A percentile compares a stretch with the other conserved stretches of the same genome.
These are phyloP conservation scores for Cladophialophora bantiana DNA, from an alignment of 2,329 filamentous ascomycete genomes.

Conservation along the genomic window DNA sequence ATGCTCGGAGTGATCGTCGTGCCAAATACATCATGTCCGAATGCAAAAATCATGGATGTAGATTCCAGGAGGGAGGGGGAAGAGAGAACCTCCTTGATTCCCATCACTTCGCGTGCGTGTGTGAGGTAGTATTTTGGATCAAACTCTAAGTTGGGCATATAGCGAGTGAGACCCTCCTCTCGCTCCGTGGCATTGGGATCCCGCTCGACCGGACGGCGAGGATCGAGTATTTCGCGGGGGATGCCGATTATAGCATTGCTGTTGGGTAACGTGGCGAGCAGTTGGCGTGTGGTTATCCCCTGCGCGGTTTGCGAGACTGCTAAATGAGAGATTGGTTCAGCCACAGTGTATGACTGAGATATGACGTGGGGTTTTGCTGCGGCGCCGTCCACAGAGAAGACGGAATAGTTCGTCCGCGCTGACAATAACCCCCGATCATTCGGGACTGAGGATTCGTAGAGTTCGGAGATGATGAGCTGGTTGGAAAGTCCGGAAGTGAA, in stretches of 20 bases:
- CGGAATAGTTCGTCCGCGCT: constrained; percentile 72
- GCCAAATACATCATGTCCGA: constrained; percentile 83
- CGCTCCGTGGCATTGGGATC: constrained; percentile 80
- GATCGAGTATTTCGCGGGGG: constrained; percentile 79
- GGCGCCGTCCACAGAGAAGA: constrained; percentile 71
- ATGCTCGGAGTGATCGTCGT: constrained; percentile 86
- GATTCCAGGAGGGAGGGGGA: constrained; percentile 85
- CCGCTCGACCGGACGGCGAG: constrained; percentile 82
- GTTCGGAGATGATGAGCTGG: constrained; percentile 82
- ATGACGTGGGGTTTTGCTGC: constrained; percentile 73
- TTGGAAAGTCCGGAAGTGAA: constrained; percentile 73
- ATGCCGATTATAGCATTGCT: constrained; percentile 79
- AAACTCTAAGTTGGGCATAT: constrained; percentile 78
- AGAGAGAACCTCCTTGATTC: constrained; percentile 75
- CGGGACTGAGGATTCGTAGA: constrained; percentile 83
- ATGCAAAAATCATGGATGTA: constrained; percentile 87
- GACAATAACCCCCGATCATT: constrained; percentile 85
- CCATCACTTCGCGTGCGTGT: constrained; percentile 81
- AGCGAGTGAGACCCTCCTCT: constrained; percentile 82
- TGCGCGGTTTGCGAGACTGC: constrained; percentile 88
- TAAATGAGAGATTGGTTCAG: constrained; percentile 78
- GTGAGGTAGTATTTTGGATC: constrained; percentile 81
- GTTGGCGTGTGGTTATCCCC: constrained; percentile 83
- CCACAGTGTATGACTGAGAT: constrained; percentile 80
- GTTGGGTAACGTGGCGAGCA: constrained; percentile 79